Conservation (phyloP, 2,329 filamentous ascomycete species). For the Aspergillus japonicus region DNA sequence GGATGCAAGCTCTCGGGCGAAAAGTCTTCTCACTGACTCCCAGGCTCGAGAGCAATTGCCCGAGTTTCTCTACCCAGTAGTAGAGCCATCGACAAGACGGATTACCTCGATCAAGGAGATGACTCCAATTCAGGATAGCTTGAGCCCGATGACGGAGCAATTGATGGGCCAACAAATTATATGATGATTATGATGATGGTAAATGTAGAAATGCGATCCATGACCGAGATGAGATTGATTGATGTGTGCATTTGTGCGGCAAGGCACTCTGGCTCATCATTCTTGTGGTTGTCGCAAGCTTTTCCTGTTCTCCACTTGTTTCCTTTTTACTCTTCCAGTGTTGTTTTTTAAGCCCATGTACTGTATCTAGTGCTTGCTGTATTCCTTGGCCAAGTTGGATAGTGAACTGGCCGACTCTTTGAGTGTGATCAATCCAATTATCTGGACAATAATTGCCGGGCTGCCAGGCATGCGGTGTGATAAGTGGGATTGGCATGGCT, state of each 20-base stretch:
- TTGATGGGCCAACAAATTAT: background rate
- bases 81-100: background rate
- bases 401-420: too few relatives aligned
- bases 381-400: background rate
- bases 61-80: background rate
- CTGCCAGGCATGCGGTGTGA: background rate
- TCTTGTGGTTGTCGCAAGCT: background rate
- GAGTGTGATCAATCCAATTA: background rate
- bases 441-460: background rate
- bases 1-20: background rate
- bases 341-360: background rate
- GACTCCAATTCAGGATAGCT: background rate
- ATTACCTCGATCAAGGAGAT: background rate
- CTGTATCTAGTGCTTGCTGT: background rate
- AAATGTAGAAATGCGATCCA: background rate
- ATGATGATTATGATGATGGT: slow-evolving; percentile 4
- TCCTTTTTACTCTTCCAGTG: background rate
- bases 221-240: slow-evolving; percentile 5
- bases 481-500: background rate
- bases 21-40: background rate
- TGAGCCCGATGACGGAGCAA: background rate
- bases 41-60: background rate
- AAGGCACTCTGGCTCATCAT: background rate
- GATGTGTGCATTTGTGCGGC: background rate
- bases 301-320: background rate